phyloP scores from a whole-genome alignment of 495 filamentous ascomycete species.

The Podospora comata region DNA sequence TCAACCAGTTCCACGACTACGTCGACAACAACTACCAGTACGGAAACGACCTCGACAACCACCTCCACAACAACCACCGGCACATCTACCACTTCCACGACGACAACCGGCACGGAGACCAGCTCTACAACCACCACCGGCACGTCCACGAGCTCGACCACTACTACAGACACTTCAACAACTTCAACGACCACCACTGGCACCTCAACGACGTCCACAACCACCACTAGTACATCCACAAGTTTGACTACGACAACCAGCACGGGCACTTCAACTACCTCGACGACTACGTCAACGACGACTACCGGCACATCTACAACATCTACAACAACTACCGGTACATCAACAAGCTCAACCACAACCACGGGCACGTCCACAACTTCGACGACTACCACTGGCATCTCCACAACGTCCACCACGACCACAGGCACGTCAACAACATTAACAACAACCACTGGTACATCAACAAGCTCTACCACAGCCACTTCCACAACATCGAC shows the following conservation, averaged over 20 bases:
- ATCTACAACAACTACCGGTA: neutral
- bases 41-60: neutral
- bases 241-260: neutral
- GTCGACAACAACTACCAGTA: constrained; percentile 1
- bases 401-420: neutral
- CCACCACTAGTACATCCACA: neutral
- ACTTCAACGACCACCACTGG: constrained; percentile 1
- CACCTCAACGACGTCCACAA: neutral
- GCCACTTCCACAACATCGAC: no score
- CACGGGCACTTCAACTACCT: neutral
- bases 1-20: neutral
- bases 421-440: neutral
- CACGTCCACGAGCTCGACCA: neutral
- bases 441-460: neutral
- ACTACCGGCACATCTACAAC: neutral
- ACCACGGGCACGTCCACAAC: neutral
- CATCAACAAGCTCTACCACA: neutral
- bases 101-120: neutral
- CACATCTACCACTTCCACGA: neutral
- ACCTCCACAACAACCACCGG: neutral
- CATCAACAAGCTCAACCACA: neutral
- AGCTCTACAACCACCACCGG: neutral
- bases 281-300: neutral
- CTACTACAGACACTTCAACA: neutral
- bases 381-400: no score